phyloP scores from a whole-genome alignment of 345 rosid species.

The Camelina neglecta region DNA sequence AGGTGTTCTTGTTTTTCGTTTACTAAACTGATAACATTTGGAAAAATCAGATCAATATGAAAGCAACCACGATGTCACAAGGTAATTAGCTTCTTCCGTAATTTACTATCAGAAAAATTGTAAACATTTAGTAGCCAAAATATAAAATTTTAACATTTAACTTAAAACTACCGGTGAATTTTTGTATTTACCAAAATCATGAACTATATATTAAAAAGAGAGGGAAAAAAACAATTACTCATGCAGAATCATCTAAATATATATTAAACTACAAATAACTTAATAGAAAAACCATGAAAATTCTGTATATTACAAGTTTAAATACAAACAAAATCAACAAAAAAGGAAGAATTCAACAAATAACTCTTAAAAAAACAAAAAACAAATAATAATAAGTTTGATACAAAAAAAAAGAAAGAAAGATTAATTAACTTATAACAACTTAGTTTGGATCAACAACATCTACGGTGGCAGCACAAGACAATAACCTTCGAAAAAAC shows the following conservation, averaged over 20 bases:
- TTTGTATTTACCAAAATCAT: neutral
- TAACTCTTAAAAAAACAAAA: constrained; percentile 3
- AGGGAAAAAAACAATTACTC: neutral
- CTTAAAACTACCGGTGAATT: neutral
- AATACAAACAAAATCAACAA: constrained; percentile 26
- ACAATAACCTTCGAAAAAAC: constrained; percentile 51
- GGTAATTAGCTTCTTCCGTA: neutral
- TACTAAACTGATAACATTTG: neutral
- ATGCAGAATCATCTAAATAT: constrained; percentile 8
- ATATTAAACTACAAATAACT: neutral
- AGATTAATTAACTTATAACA: neutral
- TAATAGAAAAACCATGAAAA: constrained; percentile 15
- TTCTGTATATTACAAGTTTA: constrained; percentile 18
- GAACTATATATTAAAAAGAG: neutral
- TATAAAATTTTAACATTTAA: neutral
- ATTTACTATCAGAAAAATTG: neutral
- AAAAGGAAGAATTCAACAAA: neutral
- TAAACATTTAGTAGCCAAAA: neutral
- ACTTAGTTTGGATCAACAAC: constrained; percentile 46
- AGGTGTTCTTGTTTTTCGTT: neutral
- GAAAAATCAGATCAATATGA: neutral
- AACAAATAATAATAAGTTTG: constrained; percentile 6
- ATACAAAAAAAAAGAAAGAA: constrained; percentile 5
- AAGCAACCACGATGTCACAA: constrained; percentile 3
- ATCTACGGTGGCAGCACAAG: constrained; percentile 55